Conservation (phyloP, 208 protist genomes). For the Wallacemonas sp. region DNA sequence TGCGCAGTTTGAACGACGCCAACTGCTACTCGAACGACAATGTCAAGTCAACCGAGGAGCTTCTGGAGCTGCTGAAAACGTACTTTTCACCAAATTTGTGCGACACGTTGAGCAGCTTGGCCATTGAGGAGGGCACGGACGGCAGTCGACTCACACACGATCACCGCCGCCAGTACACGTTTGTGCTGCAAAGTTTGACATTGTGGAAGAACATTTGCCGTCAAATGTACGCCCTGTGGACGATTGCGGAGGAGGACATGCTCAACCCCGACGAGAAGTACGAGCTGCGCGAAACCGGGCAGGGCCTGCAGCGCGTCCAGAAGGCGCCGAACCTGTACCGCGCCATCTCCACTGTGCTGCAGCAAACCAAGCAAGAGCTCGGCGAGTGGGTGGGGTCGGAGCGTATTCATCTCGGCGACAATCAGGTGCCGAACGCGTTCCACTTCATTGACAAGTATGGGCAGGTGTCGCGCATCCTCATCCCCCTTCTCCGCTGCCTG, state of each 20-base stretch:
- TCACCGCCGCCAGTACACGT: constrained; percentile 95
- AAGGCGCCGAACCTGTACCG: constrained; percentile 82
- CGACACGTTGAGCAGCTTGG: constrained; percentile 52
- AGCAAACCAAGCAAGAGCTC: constrained; percentile 87
- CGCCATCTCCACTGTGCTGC: constrained; percentile 89
- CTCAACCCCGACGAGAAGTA: constrained; percentile 85
- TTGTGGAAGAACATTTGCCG: constrained; percentile 95
- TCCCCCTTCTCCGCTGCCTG: constrained; percentile 92
- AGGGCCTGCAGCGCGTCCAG: constrained; percentile 96
- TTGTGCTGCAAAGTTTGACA: constrained; percentile 95
- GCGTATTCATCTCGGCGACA: constrained; percentile 97
- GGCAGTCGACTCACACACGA: constrained; percentile 95
- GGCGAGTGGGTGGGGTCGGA: constrained; percentile 91
- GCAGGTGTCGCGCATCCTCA: constrained; percentile 96
- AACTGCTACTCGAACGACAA: constrained; percentile 92
- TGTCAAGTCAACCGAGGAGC: constrained; percentile 63
- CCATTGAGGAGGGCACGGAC: constrained; percentile 77
- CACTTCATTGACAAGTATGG: constrained; percentile 99
- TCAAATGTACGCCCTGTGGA: constrained; percentile 91
- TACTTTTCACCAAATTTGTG: constrained; percentile 70
- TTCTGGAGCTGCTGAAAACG: constrained; percentile 74
- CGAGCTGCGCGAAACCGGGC: constrained; percentile 89
- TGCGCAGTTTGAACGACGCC: constrained; percentile 91
- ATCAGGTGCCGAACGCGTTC: constrained; percentile 98
- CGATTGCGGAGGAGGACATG: constrained; percentile 94